Evolutionary conservation across 2,329 filamentous ascomycete genomes (phyloP), one percentile per base, ranked within the genome.

Genomic region (Aureobasidium sp.): DNA sequence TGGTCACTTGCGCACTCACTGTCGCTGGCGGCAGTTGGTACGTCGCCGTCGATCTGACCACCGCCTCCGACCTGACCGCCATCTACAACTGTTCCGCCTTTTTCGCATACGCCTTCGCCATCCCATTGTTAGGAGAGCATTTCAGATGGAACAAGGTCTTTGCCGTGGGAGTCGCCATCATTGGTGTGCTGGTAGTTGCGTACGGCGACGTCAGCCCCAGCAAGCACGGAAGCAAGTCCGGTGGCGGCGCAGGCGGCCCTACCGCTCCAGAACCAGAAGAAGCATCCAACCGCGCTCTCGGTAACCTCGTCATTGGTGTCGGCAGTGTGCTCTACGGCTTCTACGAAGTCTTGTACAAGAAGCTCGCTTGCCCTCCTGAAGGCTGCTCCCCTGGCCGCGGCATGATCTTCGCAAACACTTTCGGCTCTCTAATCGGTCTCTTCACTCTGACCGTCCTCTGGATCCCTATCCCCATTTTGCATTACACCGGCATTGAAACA

Each of bases 51-150:
- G 90, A 91, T 75, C 78, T 96, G 80, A 99, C 94, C 0, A 96
- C 90, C 3, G 89, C 94, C 2, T 91, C 89, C 67, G 94, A 99
- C 74, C 77, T 99, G 69, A 99, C 94, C 0, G 94, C 94, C 60
- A 99, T 99, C 69, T 99, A 99, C 82, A 99, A 99, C 77, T 99
- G 94, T 81, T 96, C 90, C 59, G 93, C 94, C 63, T 99, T 99
- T 77, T 99, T 99, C 74, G 94, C 94, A 53, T 99, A 99, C 72
- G 93, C 90, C 14, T 99, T 99, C 73, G 95, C 90, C 49, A 91
- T 99, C 48, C 91, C 92, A 0, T 77, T 99, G 20, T 81, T 99
- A 2, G 86, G 89, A 62, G 94, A 99, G 74, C 90, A 88, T 67
- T 77, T 97, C 14, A 86, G 90, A 25, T 77, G 87, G 41, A 90